Conservation (phyloP, 108 stramenopile species). For the Cyclotella atomus region DNA sequence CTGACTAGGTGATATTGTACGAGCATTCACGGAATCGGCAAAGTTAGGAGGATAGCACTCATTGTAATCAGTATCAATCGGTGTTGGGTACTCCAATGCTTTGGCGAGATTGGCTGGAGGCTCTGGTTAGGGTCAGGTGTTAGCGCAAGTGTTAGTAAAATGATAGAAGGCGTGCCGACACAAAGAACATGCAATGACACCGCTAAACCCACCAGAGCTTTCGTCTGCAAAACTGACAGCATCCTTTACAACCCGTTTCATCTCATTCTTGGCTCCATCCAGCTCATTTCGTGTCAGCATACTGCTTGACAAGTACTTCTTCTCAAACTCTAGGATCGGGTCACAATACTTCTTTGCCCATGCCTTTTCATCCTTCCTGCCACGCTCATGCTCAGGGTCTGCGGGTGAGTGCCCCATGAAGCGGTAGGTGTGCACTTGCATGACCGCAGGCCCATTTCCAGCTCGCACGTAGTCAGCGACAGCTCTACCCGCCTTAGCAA, state of each 20-base stretch:
- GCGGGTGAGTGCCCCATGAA: conserved; percentile 78
- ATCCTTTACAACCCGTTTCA: conserved; percentile 38
- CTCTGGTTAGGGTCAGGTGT: too few relatives aligned
- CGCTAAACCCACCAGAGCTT: too few relatives aligned
- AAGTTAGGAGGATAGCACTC: conserved; percentile 32
- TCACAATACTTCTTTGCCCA: conserved; percentile 67
- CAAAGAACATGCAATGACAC: too few relatives aligned
- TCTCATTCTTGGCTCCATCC: conserved; percentile 35
- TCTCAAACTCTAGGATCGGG: conserved; percentile 63
- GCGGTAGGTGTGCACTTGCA: conserved; percentile 73
- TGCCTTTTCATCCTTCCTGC: conserved; percentile 65
- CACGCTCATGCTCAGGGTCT: conserved; percentile 74
- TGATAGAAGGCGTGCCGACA: too few relatives aligned
- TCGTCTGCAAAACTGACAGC: conserved; percentile 57
- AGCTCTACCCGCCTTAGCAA: conserved; percentile 55
- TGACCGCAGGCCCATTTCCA: conserved; percentile 61
- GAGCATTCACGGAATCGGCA: conserved; percentile 32
- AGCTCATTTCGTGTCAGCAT: conserved; percentile 33
- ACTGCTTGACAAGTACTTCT: conserved; percentile 12
- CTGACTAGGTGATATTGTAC: conserved; percentile 29
- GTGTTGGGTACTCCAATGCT: conserved; percentile 65
- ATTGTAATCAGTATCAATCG: conserved; percentile 67
- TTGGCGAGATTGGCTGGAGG: conserved; percentile 57
- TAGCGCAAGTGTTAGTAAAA: too few relatives aligned
- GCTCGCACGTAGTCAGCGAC: conserved; percentile 63